Evolutionary conservation across 306 rosid genomes (phyloP).

Genomic region (Clitoria ternatea): DNA sequence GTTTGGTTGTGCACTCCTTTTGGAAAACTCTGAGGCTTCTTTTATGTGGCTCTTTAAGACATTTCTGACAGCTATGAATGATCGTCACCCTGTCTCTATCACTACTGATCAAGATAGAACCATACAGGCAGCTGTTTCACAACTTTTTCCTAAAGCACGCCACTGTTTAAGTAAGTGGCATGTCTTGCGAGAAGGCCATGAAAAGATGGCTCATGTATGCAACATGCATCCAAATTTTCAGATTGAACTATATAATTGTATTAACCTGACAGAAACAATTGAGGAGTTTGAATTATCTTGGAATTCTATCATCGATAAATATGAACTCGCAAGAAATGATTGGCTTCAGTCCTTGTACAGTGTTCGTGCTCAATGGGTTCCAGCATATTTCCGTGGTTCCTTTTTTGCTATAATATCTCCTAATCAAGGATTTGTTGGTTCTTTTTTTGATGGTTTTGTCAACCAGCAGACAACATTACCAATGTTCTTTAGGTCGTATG

Average conservation of each 20-base stretch:
- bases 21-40: constrained; percentile 87
- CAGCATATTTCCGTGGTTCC: constrained; percentile 80
- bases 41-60: constrained; percentile 81
- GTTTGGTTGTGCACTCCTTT: constrained; percentile 89
- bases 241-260: constrained; percentile 78
- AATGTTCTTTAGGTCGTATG: constrained; percentile 90
- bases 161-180: constrained; percentile 83
- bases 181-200: constrained; percentile 92
- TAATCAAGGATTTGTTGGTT: constrained; percentile 59
- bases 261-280: constrained; percentile 80
- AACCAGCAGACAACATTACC: constrained; percentile 90
- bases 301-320: constrained; percentile 72
- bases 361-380: constrained; percentile 86
- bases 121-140: constrained; percentile 74
- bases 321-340: constrained; percentile 69
- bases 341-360: constrained; percentile 76
- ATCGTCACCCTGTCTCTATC: constrained; percentile 67
- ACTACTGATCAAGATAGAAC: constrained; percentile 82
- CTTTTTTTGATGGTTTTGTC: constrained; percentile 83
- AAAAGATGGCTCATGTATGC: constrained; percentile 76
- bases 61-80: constrained; percentile 87
- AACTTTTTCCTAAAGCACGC: constrained; percentile 78
- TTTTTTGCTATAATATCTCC: constrained; percentile 71
- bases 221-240: constrained; percentile 76
- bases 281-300: constrained; percentile 92